Conservation (phyloP, 1,139 yeast species). For the Kazachstania sp. region DNA sequence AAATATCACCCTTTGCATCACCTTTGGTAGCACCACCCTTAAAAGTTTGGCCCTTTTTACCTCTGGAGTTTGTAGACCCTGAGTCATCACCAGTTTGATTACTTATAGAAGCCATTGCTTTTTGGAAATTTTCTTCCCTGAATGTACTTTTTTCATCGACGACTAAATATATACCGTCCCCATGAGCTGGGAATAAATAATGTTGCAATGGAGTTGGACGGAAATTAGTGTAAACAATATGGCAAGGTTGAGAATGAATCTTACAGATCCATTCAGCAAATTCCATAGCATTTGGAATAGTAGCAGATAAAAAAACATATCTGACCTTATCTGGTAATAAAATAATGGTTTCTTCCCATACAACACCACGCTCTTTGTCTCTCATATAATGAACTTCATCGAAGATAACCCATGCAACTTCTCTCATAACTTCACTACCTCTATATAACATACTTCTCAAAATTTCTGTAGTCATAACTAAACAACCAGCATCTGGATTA, state of each 20-base stretch:
- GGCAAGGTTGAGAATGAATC: conserved; percentile 93
- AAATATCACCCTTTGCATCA: conserved; percentile 82
- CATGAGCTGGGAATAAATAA: conserved; percentile 92
- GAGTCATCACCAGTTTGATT: conserved; percentile 83
- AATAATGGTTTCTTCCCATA: conserved; percentile 98
- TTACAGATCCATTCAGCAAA: conserved; percentile 98
- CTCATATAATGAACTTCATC: conserved; percentile 97
- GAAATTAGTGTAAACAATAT: conserved; percentile 96
- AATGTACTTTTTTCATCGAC: conserved; percentile 96
- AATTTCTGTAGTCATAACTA: conserved; percentile 97
- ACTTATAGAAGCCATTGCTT: conserved; percentile 91
- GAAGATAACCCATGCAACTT: conserved; percentile 92
- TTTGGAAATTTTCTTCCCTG: conserved; percentile 95
- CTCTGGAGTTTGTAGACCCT: conserved; percentile 46
- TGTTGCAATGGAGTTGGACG: conserved; percentile 98
- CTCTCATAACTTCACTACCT: conserved; percentile 92
- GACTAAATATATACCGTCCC: conserved; percentile 93
- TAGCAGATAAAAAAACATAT: conserved; percentile 82
- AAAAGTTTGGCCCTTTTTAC: conserved; percentile 75
- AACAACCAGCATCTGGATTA: conserved; percentile 92
- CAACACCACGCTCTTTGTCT: conserved; percentile 95
- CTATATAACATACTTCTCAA: conserved; percentile 84
- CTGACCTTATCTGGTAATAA: conserved; percentile 91
- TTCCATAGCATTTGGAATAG: conserved; percentile 97
- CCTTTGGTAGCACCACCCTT: conserved; percentile 70